A percentile compares a stretch with the other conserved stretches of the same genome.
Evolutionary conservation across 495 filamentous ascomycete genomes (phyloP).

Genomic region (Lophium mytilinum): DNA sequence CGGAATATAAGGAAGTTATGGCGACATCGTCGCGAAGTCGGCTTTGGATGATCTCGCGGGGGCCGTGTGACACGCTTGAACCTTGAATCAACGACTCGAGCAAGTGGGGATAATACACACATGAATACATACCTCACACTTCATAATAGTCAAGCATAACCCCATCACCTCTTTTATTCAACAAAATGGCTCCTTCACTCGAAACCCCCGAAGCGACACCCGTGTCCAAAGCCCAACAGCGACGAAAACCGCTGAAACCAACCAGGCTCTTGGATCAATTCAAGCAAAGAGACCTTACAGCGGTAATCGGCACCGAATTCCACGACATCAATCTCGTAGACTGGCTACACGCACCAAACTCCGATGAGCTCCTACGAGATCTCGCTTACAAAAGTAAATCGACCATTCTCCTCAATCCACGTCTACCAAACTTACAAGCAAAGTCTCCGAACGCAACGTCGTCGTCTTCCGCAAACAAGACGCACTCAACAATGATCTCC

Average conservation of each 20-base stretch:
- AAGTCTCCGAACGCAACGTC: conserved; percentile 72
- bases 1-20: too few relatives aligned
- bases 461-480: conserved; percentile 77
- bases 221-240: background rate
- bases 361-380: conserved; percentile 58
- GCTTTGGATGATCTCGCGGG: too few relatives aligned
- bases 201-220: too few relatives aligned
- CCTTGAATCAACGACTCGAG: too few relatives aligned
- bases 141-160: too few relatives aligned
- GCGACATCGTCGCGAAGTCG: too few relatives aligned
- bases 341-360: conserved; percentile 38
- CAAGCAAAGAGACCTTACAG: conserved; percentile 56
- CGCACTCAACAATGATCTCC: conserved; percentile 51
- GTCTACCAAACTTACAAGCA: background rate
- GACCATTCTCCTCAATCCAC: too few relatives aligned
- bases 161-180: too few relatives aligned
- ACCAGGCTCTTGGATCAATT: conserved; percentile 50
- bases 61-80: too few relatives aligned
- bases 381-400: conserved; percentile 54
- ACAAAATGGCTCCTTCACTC: too few relatives aligned
- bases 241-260: conserved; percentile 38
- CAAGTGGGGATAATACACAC: too few relatives aligned
- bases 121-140: too few relatives aligned
- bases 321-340: conserved; percentile 50
- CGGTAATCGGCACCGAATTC: conserved; percentile 61